Evolutionary conservation across 192 early-diverging fungal species (phyloP), one percentile per base, ranked within the genome.

Genomic region (Umbelopsis isabellina): DNA sequence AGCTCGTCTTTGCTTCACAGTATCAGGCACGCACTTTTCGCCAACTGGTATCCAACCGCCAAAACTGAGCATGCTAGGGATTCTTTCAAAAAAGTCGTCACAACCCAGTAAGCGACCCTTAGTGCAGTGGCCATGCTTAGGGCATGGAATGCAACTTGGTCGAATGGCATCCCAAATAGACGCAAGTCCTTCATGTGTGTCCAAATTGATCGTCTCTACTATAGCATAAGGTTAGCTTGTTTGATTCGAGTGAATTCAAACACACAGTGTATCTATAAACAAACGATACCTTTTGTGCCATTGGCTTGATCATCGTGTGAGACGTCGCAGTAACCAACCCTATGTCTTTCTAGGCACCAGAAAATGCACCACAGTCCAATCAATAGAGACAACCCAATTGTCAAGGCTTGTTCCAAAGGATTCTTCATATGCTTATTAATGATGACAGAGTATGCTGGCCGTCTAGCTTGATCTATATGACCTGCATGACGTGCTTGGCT

Each of bases 131-230:
- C 75, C 79, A 61, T 72, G 75, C 4, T 72, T 68, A 4, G 79
- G 79, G n/a, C 79, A 81, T 27, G 79, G 68, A 20, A 81, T 81
- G 51, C 79, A 81, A 9, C 50, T 75, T 27, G 79, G 79, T 30
- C 75, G 75, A 21, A 79, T 22, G 50, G 49, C 53, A 15, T 65
- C 64, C 23, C 53, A 27, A 58, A 48, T 48, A 27, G 35, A 47
- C 27, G 65, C n/a, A 61, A 41, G 5, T 41, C 37, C 37, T 41
- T 18, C 55, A 61, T 61, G 27, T 5, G 16, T 12, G 15, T 61
- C 55, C 25, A 61, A 16, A 35, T 61, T 30, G 15, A 61, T 12
- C 0, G 33, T 11, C 13, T 61, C 55, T 27, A 61, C 55, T 61
- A n/a, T 55, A 15, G 25, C 9, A 55, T n/a, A 8, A 30, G 4